These are phyloP conservation scores for Boletus rufocinnamomeus DNA, from an alignment of 768 basidiomycete species.

Conservation along the genomic window DNA sequence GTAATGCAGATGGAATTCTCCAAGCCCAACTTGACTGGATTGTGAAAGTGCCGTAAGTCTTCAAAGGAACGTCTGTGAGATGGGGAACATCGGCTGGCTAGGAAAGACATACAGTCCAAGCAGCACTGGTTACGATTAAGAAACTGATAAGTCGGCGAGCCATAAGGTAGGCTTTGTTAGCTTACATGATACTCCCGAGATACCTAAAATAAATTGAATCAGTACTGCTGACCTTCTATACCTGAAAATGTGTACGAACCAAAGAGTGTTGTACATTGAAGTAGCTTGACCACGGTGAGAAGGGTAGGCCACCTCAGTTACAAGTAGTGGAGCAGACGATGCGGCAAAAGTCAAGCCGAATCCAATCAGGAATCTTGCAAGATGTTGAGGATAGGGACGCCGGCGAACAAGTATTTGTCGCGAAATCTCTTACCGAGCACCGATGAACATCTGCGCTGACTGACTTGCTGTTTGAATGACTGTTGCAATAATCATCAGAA, in stretches of 20 bases:
- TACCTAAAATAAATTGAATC: neutral
- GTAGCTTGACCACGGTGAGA: conserved; percentile 1
- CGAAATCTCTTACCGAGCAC: neutral
- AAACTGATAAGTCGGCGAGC: neutral
- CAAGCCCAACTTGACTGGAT: conserved; percentile 1
- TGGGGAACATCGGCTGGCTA: neutral
- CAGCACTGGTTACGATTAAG: neutral
- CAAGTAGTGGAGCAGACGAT: neutral
- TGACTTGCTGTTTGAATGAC: neutral
- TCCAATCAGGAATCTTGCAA: neutral
- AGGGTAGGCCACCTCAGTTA: conserved; percentile 1
- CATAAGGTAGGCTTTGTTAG: neutral
- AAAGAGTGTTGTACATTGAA: neutral
- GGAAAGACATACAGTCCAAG: neutral
- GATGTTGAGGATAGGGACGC: neutral
- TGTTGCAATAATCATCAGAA: neutral
- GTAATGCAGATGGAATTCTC: neutral
- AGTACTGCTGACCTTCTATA: neutral
- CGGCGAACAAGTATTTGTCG: neutral
- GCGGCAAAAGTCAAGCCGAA: neutral
- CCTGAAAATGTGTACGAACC: neutral
- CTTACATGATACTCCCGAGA: conserved; percentile 1
- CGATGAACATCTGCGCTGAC: neutral
- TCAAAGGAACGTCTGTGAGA: neutral
- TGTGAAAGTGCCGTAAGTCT: neutral